Evolutionary conservation across 345 rosid species (phyloP).

Genomic region (Microcos paniculata): DNA sequence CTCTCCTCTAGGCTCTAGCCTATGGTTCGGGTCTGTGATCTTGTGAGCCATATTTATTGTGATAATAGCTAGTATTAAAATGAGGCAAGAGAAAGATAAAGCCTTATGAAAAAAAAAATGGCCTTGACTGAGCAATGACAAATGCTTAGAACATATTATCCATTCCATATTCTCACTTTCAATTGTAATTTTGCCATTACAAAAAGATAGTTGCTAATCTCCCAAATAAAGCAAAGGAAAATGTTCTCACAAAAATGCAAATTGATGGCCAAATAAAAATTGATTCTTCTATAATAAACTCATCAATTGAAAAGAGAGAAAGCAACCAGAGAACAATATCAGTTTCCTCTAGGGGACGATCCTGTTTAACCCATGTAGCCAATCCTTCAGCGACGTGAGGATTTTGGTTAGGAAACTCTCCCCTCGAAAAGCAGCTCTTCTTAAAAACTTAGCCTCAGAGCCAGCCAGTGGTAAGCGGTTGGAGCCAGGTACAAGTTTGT

Average conservation of each 20-base stretch:
- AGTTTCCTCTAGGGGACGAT: slow-evolving; percentile 69
- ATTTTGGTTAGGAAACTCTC: slow-evolving; percentile 79
- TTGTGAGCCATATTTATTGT: too few species aligned
- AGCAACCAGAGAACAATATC: slow-evolving; percentile 74
- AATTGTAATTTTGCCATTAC: too few species aligned
- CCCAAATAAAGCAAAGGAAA: too few species aligned
- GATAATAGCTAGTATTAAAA: background rate
- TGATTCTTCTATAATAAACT: too few species aligned
- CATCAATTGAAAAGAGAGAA: background rate
- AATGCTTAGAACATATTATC: background rate
- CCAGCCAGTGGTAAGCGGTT: slow-evolving; percentile 75
- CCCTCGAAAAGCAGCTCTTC: slow-evolving; percentile 74
- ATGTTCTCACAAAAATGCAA: too few species aligned
- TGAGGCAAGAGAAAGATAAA: background rate
- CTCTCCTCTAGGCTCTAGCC: background rate
- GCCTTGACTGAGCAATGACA: background rate
- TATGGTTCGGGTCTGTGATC: background rate
- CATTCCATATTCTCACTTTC: background rate
- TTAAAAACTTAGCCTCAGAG: slow-evolving; percentile 60
- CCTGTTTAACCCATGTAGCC: slow-evolving; percentile 71
- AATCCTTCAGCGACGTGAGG: slow-evolving; percentile 72
- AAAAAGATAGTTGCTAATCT: too few species aligned
- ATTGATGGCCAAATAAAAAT: too few species aligned
- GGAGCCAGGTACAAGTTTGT: slow-evolving; percentile 68
- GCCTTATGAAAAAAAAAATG: too few species aligned